Evolutionary conservation across 2,329 filamentous ascomycete genomes (phyloP).

Genomic region (Sclerotinia borealis): DNA sequence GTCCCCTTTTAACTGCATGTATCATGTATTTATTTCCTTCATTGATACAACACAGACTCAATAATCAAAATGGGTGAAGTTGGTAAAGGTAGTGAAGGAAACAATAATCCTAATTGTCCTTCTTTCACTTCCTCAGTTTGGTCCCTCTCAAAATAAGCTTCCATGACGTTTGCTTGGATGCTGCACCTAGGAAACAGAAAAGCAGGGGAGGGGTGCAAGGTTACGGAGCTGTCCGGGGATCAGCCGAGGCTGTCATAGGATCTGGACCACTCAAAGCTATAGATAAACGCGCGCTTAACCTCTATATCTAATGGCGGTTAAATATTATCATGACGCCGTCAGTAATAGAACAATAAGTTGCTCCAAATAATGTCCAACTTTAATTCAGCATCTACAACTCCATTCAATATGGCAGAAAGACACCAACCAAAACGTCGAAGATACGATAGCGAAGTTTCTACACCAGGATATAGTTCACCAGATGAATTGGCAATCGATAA

Average conservation of each 20-base stretch:
- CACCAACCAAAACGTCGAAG: conserved; percentile 25
- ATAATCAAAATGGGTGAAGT: no score
- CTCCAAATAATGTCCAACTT: conserved; percentile 25
- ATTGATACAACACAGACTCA: neutral
- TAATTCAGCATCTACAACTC: conserved; percentile 19
- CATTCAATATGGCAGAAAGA: conserved; percentile 11
- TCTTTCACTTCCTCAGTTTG: no score
- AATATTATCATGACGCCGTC: neutral
- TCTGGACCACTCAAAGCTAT: neutral
- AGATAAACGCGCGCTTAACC: neutral
- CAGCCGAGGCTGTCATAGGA: neutral
- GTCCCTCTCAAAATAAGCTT: neutral
- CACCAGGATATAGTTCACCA: conserved; percentile 40
- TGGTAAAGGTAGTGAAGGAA: no score
- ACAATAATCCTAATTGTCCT: neutral
- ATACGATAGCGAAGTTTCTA: conserved; percentile 37
- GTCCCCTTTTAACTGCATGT: neutral
- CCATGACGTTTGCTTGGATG: neutral
- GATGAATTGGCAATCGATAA: conserved; percentile 37
- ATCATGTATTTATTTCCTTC: neutral
- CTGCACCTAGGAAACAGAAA: neutral
- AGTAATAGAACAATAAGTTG: neutral
- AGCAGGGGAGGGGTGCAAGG: no score
- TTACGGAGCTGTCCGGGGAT: neutral
- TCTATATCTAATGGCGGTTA: neutral